Base-by-base conservation (phyloP, 1,139 yeast genomes). In the Geotrichum fermentans region DNA sequence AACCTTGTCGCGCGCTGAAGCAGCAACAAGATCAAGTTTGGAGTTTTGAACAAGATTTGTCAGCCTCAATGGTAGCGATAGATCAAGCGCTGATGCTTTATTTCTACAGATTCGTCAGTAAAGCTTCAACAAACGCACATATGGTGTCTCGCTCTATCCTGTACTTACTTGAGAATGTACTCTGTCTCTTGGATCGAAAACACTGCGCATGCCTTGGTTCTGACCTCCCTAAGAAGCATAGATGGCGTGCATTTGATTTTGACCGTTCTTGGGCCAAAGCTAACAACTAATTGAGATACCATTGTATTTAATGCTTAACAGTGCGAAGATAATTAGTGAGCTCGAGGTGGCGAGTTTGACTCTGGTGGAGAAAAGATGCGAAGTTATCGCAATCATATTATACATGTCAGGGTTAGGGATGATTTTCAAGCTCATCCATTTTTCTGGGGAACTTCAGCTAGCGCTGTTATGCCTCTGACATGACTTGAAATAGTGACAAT, bases 31-130 rank as follows among this genome's bases (percentile, higher is more conserved):
- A 32, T 61, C 64, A 26, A 63, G 40, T 43, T 60, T 61, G 6
- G 66, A 58, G 44, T 63, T 63, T 21, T 60, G 56, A 18, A 60
- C 61, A 29, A 63, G 41, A 36, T 56, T 58, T 30, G 61, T 59
- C 30, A 62, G 51, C 26, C 66, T 49, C 41, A 61, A 49, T 18
- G 66, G 66, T 14, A 58, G 50, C 6, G 63, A 53, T 7, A 54
- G 57, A 24, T 59, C 56, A 16, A 62, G 41, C n/a, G 47, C 40
- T 4, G 51, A 38, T 33, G 51, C 42, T 11, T 51, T 49, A 40
- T 48, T 45, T 28, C 56, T 51, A n/a, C n/a, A 14, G 11, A n/a
- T n/a, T n/a, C n/a, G n/a, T n/a, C n/a, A n/a, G n/a, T n/a, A n/a
- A n/a, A n/a, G n/a, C n/a, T n/a, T n/a, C n/a, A n/a, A n/a, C n/a